phyloP scores from a whole-genome alignment of 1,139 yeast species.

The Scheffersomyces titani region DNA sequence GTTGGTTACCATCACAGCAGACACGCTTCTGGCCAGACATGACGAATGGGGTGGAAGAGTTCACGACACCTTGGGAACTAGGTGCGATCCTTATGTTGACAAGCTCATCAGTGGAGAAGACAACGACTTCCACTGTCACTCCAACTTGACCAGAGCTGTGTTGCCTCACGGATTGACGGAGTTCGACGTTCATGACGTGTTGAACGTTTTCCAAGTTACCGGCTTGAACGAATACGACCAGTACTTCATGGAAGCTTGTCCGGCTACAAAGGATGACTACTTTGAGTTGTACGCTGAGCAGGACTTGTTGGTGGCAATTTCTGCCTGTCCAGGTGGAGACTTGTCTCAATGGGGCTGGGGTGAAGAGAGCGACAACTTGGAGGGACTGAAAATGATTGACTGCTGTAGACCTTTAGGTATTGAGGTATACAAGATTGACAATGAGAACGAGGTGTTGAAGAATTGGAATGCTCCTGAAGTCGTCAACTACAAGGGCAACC shows the following conservation, averaged over 20 bases:
- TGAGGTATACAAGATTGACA: conserved; percentile 57
- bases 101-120: conserved; percentile 63
- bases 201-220: conserved; percentile 70
- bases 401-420: conserved; percentile 66
- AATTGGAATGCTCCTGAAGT: conserved; percentile 54
- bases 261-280: conserved; percentile 57
- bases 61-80: conserved; percentile 66
- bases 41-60: conserved; percentile 69
- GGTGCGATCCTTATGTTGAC: conserved; percentile 72
- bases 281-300: conserved; percentile 70
- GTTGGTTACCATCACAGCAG: conserved; percentile 62
- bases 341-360: conserved; percentile 75
- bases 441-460: conserved; percentile 39
- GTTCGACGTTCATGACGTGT: conserved; percentile 67
- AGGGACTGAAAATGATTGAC: conserved; percentile 55
- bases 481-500: conserved; percentile 56
- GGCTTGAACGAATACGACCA: conserved; percentile 66
- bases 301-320: conserved; percentile 62
- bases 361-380: conserved; percentile 45
- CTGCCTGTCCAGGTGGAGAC: conserved; percentile 76
- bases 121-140: conserved; percentile 67
- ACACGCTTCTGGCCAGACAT: conserved; percentile 54
- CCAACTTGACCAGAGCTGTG: conserved; percentile 60
- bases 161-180: conserved; percentile 62
- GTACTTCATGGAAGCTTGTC: conserved; percentile 71